Percentiles rank a stretch among this genome's conserved stretches.
Evolutionary conservation across 1,284 basidiomycete genomes (phyloP).

Genomic region (Kwoniella shivajii): DNA sequence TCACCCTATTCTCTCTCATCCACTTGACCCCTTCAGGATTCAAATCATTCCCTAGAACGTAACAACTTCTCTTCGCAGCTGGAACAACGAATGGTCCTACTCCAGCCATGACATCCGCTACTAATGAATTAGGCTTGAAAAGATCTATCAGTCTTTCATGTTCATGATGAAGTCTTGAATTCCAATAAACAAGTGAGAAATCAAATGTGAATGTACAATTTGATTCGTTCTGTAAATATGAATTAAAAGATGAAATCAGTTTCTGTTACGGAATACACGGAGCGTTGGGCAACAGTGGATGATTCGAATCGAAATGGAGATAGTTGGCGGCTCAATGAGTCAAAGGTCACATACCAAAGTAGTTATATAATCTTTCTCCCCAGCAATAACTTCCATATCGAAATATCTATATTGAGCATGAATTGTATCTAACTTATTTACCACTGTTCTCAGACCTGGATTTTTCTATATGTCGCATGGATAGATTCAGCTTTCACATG

Average conservation of each 20-base stretch:
- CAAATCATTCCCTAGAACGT: slow-evolving; percentile 88
- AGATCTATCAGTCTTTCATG: slow-evolving; percentile 80
- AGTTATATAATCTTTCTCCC: slow-evolving; percentile 80
- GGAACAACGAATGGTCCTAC: slow-evolving; percentile 97
- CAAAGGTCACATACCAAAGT: slow-evolving; percentile 67
- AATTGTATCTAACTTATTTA: slow-evolving; percentile 92
- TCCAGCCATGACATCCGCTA: slow-evolving; percentile 95
- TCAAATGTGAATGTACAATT: slow-evolving; percentile 90
- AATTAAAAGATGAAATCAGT: not conserved
- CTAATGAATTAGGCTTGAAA: slow-evolving; percentile 67
- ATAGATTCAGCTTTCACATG: not conserved
- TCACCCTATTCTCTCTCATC: slow-evolving; percentile 69
- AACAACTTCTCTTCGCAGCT: slow-evolving; percentile 84
- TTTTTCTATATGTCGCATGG: slow-evolving; percentile 69
- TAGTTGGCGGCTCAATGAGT: not conserved
- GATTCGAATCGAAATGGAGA: no score
- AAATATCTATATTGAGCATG: slow-evolving; percentile 89
- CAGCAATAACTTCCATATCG: slow-evolving; percentile 95
- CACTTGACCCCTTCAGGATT: slow-evolving; percentile 86
- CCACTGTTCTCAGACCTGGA: slow-evolving; percentile 76
- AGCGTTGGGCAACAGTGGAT: not conserved
- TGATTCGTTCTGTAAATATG: slow-evolving; percentile 66
- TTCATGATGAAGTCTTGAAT: slow-evolving; percentile 89
- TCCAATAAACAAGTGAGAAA: slow-evolving; percentile 97
- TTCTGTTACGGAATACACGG: not conserved